Conservation (phyloP, 164 flowering plant genomes). For the Berberis vulgaris region DNA sequence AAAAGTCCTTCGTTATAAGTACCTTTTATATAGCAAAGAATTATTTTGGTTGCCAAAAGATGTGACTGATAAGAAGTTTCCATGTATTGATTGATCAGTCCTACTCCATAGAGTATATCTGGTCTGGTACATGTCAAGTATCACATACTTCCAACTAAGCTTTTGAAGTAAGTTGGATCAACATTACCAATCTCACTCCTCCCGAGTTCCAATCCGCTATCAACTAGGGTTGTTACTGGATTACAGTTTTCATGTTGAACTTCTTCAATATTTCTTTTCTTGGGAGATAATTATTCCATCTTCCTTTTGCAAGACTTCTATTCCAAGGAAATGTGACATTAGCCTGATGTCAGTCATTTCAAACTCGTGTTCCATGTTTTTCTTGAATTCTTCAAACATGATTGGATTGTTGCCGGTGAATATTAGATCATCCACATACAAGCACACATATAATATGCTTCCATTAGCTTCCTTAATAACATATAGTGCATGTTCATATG, state of each 20-base stretch:
- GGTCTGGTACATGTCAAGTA: conserved; percentile 7
- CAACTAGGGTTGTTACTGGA: background rate
- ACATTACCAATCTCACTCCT: background rate
- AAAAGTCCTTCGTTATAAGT: background rate
- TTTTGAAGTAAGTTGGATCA: background rate
- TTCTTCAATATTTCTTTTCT: background rate
- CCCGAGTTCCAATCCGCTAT: background rate
- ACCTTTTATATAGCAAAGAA: conserved; percentile 2
- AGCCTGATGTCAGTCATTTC: background rate
- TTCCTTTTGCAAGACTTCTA: background rate
- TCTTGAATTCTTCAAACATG: background rate
- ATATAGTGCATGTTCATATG: background rate
- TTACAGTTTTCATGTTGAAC: background rate
- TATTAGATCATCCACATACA: background rate
- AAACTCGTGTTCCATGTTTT: background rate
- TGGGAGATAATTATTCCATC: conserved; percentile 1
- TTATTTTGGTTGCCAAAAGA: background rate
- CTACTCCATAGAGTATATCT: conserved; percentile 1
- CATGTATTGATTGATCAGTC: conserved; percentile 2
- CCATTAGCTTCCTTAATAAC: background rate
- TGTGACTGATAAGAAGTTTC: background rate
- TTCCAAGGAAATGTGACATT: conserved; percentile 1
- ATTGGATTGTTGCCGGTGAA: background rate
- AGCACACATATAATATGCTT: background rate
- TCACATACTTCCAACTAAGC: conserved; percentile 7